Evolutionary conservation across 371 early-diverging fungal species (phyloP), one percentile per base, ranked within the genome.

Genomic region (Amoeboaphelidium protococcarum): DNA sequence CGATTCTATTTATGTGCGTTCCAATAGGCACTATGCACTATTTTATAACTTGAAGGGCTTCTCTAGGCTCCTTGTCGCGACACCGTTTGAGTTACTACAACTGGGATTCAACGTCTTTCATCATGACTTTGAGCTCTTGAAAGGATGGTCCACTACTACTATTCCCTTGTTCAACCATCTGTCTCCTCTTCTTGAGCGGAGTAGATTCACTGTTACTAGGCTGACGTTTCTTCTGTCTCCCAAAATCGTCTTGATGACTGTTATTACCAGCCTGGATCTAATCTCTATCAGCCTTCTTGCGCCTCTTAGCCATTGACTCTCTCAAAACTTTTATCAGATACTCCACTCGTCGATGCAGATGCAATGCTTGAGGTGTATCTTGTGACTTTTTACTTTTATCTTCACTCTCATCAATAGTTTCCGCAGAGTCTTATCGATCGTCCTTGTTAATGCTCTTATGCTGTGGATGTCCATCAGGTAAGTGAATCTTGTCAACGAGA

Each of bases 291-390:
- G 49, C 13, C 48, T 26, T 23, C 0, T n/a, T 20, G 13, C 16
- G 40, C 44, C 27, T 52, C 48, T 13, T 43, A 22, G 19, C 58
- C 54, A 27, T 58, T 37, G 59, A 46, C 26, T 78, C 78, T 0
- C 70, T 64, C 23, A 87, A 61, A 1, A 78, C 66, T 62, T 86
- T 82, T 48, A 91, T 63, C 51, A 91, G 58, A 46, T 83, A 84
- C 47, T 89, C 86, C 21, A 80, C 83, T n/a, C 95, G 69, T 1
- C 92, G 72, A 2, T 71, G 74, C 27, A 89, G 58, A 57, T 87
- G 88, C 31, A 81, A 68, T 0, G 79, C 67, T 60, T 80, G 81
- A 10, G 86, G 87, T 13, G 81, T 72, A 44, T 62, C 51, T 10
- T 54, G 56, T 16, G 50, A 53, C 52, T 51, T 54, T 22, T 23